Evolutionary conservation across 139 green algal species (phyloP).

Genomic region (Chlamydomonas sp.): DNA sequence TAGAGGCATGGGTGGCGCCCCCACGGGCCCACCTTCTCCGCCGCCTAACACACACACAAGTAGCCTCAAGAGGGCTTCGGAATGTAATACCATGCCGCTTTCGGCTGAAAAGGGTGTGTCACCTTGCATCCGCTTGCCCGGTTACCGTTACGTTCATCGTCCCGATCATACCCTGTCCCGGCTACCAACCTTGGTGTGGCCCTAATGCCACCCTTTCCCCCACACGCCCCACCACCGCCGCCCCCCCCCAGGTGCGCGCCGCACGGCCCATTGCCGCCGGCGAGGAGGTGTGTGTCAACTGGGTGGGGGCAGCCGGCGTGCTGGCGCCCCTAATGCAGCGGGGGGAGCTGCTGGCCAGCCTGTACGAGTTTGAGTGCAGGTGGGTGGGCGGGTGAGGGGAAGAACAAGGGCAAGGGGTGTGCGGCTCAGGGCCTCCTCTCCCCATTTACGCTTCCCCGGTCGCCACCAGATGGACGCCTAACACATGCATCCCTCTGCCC

Average conservation of each 20-base stretch:
- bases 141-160: not conserved
- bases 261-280: not conserved
- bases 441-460: not conserved
- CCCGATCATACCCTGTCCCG: not conserved
- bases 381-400: not conserved
- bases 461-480: too few species aligned
- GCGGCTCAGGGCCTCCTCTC: not conserved
- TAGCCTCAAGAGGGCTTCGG: too few species aligned
- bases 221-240: too few species aligned
- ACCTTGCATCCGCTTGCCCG: not conserved
- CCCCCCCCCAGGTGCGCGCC: constrained; percentile 4
- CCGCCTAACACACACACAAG: too few species aligned
- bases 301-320: not conserved
- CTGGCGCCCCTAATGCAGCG: constrained; percentile 9
- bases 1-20: not conserved
- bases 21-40: not conserved
- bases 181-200: not conserved
- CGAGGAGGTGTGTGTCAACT: constrained; percentile 39
- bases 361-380: constrained; percentile 34
- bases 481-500: not conserved
- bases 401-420: not conserved
- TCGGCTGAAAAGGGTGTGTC: not conserved
- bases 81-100: too few species aligned
- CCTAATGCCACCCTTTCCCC: not conserved
- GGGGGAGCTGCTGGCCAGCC: not conserved